Evolutionary conservation across 768 basidiomycete species (phyloP).

Genomic region (Suillus variegatus): DNA sequence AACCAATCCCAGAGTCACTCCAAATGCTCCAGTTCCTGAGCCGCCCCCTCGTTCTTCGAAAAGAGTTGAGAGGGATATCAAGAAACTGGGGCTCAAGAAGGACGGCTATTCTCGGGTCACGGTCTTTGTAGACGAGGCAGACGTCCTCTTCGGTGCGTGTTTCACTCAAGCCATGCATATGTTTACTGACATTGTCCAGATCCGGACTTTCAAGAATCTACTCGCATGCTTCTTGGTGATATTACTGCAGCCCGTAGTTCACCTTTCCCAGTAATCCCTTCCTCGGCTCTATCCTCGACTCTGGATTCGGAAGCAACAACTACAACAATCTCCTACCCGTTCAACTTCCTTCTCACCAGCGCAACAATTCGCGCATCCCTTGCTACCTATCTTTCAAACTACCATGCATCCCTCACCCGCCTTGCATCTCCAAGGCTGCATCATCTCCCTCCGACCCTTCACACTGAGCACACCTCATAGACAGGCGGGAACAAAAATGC

Average conservation of each 20-base stretch:
- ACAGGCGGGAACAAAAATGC: slow-evolving; percentile 79
- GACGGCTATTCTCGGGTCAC: no score
- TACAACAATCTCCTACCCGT: slow-evolving; percentile 54
- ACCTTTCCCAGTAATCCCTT: slow-evolving; percentile 18
- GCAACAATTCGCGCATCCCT: slow-evolving; percentile 86
- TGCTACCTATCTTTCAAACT: slow-evolving; percentile 57
- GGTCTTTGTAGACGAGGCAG: slow-evolving; percentile 80
- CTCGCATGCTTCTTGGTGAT: slow-evolving; percentile 67
- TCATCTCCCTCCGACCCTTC: slow-evolving; percentile 67
- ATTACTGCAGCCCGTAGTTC: slow-evolving; percentile 56
- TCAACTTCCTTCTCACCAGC: slow-evolving; percentile 80
- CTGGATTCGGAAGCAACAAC: slow-evolving; percentile 7
- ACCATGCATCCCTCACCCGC: slow-evolving; percentile 66
- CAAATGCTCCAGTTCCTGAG: no score
- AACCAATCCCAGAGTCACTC: no score
- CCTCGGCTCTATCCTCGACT: slow-evolving; percentile 20
- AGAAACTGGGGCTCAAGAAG: no score
- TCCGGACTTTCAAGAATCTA: slow-evolving; percentile 78
- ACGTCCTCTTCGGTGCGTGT: slow-evolving; percentile 78
- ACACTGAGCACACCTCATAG: slow-evolving; percentile 74
- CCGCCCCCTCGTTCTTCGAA: no score
- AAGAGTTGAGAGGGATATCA: no score
- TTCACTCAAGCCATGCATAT: neutral
- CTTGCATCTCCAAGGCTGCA: slow-evolving; percentile 82
- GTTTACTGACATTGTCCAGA: slow-evolving; percentile 44